Conservation (phyloP, 2,329 filamentous ascomycete species). For the Lachnum nothofagi region DNA sequence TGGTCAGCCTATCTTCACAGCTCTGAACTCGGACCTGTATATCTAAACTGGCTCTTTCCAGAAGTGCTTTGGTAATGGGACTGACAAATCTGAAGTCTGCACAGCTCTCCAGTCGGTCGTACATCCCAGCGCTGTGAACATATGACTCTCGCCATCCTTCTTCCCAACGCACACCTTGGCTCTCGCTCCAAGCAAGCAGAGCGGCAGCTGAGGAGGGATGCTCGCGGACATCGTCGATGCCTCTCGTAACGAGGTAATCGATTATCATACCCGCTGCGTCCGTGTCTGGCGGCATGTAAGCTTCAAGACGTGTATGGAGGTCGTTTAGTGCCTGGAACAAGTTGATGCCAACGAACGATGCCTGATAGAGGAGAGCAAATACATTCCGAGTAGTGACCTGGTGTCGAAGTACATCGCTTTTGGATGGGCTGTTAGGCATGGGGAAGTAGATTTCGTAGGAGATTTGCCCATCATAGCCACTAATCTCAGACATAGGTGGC, state of each 20-base stretch:
- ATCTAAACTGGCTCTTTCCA: slow-evolving; percentile 58
- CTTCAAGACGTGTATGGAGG: slow-evolving; percentile 54
- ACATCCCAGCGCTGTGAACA: slow-evolving; percentile 62
- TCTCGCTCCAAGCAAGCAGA: slow-evolving; percentile 62
- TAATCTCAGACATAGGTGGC: slow-evolving; percentile 35
- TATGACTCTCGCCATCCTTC: slow-evolving; percentile 65
- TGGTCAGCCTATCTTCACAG: slow-evolving; percentile 55
- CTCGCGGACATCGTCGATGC: slow-evolving; percentile 60
- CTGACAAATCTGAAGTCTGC: slow-evolving; percentile 55
- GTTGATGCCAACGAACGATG: slow-evolving; percentile 60
- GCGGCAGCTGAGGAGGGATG: slow-evolving; percentile 55
- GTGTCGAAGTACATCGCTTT: slow-evolving; percentile 47
- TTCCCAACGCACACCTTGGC: slow-evolving; percentile 54
- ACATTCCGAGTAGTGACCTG: slow-evolving; percentile 65
- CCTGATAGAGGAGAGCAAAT: slow-evolving; percentile 59
- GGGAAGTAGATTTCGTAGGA: slow-evolving; percentile 61
- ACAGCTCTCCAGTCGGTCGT: slow-evolving; percentile 44
- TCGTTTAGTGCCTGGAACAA: slow-evolving; percentile 59
- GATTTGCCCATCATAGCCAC: slow-evolving; percentile 45
- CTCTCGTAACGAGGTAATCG: slow-evolving; percentile 53
- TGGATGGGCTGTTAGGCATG: slow-evolving; percentile 46
- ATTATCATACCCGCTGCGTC: slow-evolving; percentile 57
- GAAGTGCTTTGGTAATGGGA: slow-evolving; percentile 56
- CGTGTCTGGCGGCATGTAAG: slow-evolving; percentile 50
- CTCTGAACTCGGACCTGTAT: slow-evolving; percentile 57